Evolutionary conservation across 2,329 filamentous ascomycete species (phyloP), one percentile per base, ranked within the genome.

Genomic region (Allantophomopsis lycopodina): DNA sequence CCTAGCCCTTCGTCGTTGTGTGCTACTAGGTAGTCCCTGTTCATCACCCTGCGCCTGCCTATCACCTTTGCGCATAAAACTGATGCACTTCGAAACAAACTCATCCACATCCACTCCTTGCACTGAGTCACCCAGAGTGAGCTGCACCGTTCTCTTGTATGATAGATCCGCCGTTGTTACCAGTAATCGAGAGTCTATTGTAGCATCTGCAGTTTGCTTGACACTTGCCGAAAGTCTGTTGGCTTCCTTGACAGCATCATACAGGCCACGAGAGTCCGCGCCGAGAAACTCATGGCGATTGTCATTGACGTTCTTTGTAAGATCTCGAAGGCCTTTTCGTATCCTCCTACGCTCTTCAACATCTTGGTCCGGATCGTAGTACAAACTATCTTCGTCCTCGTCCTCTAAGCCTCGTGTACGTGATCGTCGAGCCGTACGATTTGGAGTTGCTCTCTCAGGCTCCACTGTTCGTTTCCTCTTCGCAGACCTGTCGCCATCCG

Each of bases 171-270:
- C 83, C 1, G 84, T 78, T 46, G 73, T 78, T 37, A 94, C 81
- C 3, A 96, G 69, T 18, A 93, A 68, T n/a, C 83, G 77, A 0
- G 89, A 87, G 56, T 98, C 91, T 44, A 94, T 79, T 1, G 83
- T 84, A 1, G 91, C 91, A 56, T 96, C 91, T 2, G 79, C 77
- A 1, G 91, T 94, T 62, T 95, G 88, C 51, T 82, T 84, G 44
- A 94, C 80, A 48, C 76, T 68, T 41, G 68, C 66, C 44, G 80
- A 78, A 12, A 79, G 61, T 30, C 67, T 58, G 49, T 91, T 79
- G 13, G 82, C 79, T 46, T 71, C 69, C 17, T 71, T 58, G 17
- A 96, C 64, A 1, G 77, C 76, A 8, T 80, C 66, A 42, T 72
- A 64, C 13, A 94, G 64, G 2, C 77, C 76, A 17, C 68, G 64